Conservation (phyloP, 2,329 filamentous ascomycete genomes). For the Penicillium palitans region DNA sequence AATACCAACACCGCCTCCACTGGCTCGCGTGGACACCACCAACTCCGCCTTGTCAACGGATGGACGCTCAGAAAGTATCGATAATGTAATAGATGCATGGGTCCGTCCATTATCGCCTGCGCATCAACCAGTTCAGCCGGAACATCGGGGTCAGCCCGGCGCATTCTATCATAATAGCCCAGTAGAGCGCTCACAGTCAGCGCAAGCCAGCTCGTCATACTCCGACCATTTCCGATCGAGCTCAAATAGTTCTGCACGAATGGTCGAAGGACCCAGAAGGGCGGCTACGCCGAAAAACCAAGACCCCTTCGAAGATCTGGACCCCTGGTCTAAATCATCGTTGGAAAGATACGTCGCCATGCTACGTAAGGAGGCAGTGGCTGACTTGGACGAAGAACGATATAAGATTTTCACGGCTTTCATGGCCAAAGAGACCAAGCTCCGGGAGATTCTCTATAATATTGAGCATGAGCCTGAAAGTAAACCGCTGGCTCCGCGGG, state of each 20-base stretch:
- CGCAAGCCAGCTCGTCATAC: slow-evolving; percentile 6
- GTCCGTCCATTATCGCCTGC: slow-evolving; percentile 36
- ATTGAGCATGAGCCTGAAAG: slow-evolving; percentile 45
- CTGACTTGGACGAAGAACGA: slow-evolving; percentile 52
- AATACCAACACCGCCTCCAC: slow-evolving; percentile 15
- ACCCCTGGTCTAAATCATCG: slow-evolving; percentile 58
- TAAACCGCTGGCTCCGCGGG: slow-evolving; percentile 13
- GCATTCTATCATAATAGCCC: slow-evolving; percentile 17
- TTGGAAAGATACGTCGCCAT: slow-evolving; percentile 56
- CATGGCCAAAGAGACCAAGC: slow-evolving; percentile 48
- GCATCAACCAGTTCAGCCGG: slow-evolving; percentile 17
- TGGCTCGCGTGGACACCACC: slow-evolving; percentile 32
- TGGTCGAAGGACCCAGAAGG: slow-evolving; percentile 11
- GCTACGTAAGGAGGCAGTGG: slow-evolving; percentile 53
- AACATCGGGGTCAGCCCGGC: slow-evolving; percentile 8
- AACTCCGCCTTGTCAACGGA: slow-evolving; percentile 30
- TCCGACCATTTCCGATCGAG: slow-evolving; percentile 2
- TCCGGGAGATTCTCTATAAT: slow-evolving; percentile 51
- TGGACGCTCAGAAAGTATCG: slow-evolving; percentile 41
- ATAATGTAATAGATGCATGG: slow-evolving; percentile 49
- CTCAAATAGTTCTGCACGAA: slow-evolving; percentile 11
- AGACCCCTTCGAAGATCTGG: slow-evolving; percentile 55
- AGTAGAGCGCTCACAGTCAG: slow-evolving; percentile 13
- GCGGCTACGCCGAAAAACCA: slow-evolving; percentile 21
- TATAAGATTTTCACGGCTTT: slow-evolving; percentile 56